Conservation (phyloP, 805 yeast genomes). For the fission yeast (Schizosaccharomyces pombe) region ASM294v3 CU329670.1:3341501-3342000, state of each 20-base stretch:
- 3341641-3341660: constrained; percentile 92
- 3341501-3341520: constrained; percentile 87
- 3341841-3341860: constrained; percentile 82
- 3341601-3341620: constrained; percentile 84
- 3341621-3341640: constrained; percentile 93
- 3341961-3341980: constrained; percentile 92
- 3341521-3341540: constrained; percentile 88
- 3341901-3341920: constrained; percentile 68
- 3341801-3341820: constrained; percentile 75
- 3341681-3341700: constrained; percentile 96
- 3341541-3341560: constrained; percentile 84
- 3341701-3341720: constrained; percentile 56
- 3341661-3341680: constrained; percentile 82
- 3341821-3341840: constrained; percentile 55
- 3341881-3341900: constrained; percentile 95
- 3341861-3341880: constrained; percentile 91
- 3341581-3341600: constrained; percentile 80
- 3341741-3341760: constrained; percentile 73
- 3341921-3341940: constrained; percentile 90
- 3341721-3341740: constrained; percentile 75
- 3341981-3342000: constrained; percentile 84
- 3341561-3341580: constrained; percentile 78
- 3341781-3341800: constrained; percentile 71
- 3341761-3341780: constrained; percentile 92
- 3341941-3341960: constrained; percentile 97